Evolutionary conservation across 2,329 filamentous ascomycete genomes (phyloP), one percentile per base, ranked within the genome.

Genomic region (Seiridium unicorne): DNA sequence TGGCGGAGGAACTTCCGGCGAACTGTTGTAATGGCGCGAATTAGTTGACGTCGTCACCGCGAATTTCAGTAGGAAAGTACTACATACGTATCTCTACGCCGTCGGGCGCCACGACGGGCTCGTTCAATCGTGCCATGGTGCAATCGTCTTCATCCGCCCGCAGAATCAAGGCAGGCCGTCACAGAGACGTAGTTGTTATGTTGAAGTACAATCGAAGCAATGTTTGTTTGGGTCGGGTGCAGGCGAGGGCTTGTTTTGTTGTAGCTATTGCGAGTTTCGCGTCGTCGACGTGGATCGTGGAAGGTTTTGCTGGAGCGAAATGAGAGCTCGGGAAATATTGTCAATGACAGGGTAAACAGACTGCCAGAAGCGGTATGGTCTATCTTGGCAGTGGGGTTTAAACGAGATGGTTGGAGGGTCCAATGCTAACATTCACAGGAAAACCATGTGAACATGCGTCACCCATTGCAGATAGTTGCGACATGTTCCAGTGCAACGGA

Each of bases 61-160:
- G 5, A 2, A 13, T 5, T 31, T 3, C 47, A 31, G 26, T 32
- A 32, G 32, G 55, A 59, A 48, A 31, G 40, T 10, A 11, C 31
- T 63, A 83, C 89, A 74, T 81, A 92, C 90, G 79, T 71, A 84
- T 87, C 72, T 93, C 90, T 66, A 92, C 76, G 71, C 81, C 88
- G 76, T 92, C 90, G 72, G 81, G 82, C 70, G 89, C 84, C 77
- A 83, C 78, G 64, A 86, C 82, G 71, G 85, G 84, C 81, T 93
- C 90, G 78, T 93, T 93, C 67, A 94, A 83, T 78, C 90, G 85
- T 77, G 91, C 91, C 91, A 94, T 94, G 69, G 75, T 73, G 79
- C 32, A 26, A 10, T 10, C 32, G 34, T 55, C n/a, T n/a, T 9
- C 51, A 42, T 48, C 13, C 8, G 46, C 8, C 26, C 8, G 18